These are phyloP conservation scores for Botrytis medusae DNA, from an alignment of 2,329 filamentous ascomycete genomes.

Conservation along the genomic window DNA sequence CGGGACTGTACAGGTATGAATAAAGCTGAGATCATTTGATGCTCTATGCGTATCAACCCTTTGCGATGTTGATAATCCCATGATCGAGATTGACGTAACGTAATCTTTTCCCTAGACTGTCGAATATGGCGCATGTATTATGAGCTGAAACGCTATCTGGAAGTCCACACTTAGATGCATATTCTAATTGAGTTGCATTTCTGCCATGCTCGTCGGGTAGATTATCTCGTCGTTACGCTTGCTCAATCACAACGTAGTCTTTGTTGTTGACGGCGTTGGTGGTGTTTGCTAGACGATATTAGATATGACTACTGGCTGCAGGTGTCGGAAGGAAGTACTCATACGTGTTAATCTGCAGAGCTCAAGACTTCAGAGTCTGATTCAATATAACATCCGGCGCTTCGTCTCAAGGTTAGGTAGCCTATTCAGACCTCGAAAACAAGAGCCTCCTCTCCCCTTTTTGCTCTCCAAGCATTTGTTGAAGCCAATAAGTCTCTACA, in stretches of 20 bases:
- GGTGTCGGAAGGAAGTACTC: background rate
- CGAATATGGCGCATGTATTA: background rate
- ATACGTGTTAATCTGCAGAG: no score
- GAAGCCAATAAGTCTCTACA: conserved; percentile 38
- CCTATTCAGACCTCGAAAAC: background rate
- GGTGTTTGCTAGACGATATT: background rate
- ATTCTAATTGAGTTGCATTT: background rate
- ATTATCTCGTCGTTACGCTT: background rate
- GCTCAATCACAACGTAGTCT: background rate
- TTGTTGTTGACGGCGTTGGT: background rate
- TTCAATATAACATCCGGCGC: background rate
- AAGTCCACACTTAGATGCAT: background rate
- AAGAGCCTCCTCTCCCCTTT: conserved; percentile 38
- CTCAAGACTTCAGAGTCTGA: background rate
- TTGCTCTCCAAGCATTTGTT: conserved; percentile 42
- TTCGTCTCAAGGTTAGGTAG: background rate
- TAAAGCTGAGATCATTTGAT: no score
- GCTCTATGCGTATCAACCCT: background rate
- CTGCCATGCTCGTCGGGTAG: background rate
- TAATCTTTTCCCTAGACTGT: background rate
- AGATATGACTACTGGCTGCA: background rate
- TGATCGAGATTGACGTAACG: background rate
- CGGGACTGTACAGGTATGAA: background rate
- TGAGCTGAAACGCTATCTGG: background rate
- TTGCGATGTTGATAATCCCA: background rate